phyloP scores from a whole-genome alignment of 345 rosid genomes.

The Isatis tinctoria region DNA sequence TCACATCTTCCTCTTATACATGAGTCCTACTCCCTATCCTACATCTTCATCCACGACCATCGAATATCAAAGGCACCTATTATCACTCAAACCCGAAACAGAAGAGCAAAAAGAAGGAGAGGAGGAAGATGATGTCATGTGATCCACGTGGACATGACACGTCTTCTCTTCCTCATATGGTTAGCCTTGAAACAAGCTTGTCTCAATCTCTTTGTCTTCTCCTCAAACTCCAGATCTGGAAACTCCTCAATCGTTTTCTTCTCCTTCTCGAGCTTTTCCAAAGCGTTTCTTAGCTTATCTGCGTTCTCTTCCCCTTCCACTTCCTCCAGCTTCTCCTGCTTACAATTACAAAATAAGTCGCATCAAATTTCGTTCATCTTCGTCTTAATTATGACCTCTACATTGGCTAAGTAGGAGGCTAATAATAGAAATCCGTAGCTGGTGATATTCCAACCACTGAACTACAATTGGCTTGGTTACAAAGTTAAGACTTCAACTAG shows the following conservation, averaged over 20 bases:
- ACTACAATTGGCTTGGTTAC: neutral
- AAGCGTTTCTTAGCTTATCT: slow-evolving; percentile 30
- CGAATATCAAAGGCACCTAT: too few relatives aligned
- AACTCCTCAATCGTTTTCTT: slow-evolving; percentile 44
- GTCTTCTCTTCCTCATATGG: slow-evolving; percentile 55
- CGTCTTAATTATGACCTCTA: neutral
- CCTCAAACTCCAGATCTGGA: slow-evolving; percentile 49
- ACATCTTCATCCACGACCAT: too few relatives aligned
- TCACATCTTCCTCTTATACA: too few relatives aligned
- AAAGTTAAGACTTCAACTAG: neutral
- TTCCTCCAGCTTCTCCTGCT: slow-evolving; percentile 21
- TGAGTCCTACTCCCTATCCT: too few relatives aligned
- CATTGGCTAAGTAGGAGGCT: neutral
- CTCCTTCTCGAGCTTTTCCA: slow-evolving; percentile 51
- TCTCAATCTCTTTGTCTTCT: slow-evolving; percentile 57
- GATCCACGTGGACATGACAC: neutral
- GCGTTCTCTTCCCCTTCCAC: slow-evolving; percentile 20
- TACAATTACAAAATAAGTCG: neutral
- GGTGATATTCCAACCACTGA: neutral
- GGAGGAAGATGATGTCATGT: neutral
- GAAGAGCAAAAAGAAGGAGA: too few relatives aligned
- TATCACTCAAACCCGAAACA: too few relatives aligned
- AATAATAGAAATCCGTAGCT: neutral
- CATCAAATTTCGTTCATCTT: neutral
- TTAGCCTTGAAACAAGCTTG: slow-evolving; percentile 81